Evolutionary conservation across 2,329 filamentous ascomycete genomes (phyloP).

Genomic region (Venturia pyrina): DNA sequence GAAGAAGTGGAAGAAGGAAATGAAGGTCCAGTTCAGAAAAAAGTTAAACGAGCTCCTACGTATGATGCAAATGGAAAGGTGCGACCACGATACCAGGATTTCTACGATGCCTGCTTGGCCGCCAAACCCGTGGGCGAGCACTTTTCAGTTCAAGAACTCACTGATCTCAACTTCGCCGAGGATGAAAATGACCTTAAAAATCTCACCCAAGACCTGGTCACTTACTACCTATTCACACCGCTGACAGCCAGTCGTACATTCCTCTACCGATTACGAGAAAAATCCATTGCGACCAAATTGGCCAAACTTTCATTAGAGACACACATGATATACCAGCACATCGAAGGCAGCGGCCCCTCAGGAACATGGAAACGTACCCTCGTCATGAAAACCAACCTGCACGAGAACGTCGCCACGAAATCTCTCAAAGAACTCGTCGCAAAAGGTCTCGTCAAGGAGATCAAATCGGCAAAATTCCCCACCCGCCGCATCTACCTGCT

Average conservation of each 20-base stretch:
- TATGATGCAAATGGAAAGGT: neutral
- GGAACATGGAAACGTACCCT: slow-evolving; percentile 89
- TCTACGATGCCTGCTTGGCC: slow-evolving; percentile 12
- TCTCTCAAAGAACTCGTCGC: slow-evolving; percentile 74
- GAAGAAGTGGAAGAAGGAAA: neutral
- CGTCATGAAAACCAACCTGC: slow-evolving; percentile 68
- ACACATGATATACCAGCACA: slow-evolving; percentile 75
- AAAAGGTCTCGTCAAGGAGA: slow-evolving; percentile 73
- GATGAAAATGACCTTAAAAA: slow-evolving; percentile 7
- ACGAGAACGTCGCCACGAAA: slow-evolving; percentile 72
- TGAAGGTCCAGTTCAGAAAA: neutral
- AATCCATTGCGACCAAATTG: slow-evolving; percentile 9
- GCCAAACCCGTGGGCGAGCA: slow-evolving; percentile 6
- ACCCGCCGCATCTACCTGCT: slow-evolving; percentile 96
- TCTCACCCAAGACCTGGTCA: slow-evolving; percentile 5
- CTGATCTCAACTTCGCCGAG: slow-evolving; percentile 1
- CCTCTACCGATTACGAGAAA: neutral
- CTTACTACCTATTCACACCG: slow-evolving; percentile 5
- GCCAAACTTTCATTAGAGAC: slow-evolving; percentile 46
- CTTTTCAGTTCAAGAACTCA: slow-evolving; percentile 12
- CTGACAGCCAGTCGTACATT: neutral
- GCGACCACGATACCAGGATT: neutral
- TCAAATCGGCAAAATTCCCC: slow-evolving; percentile 86
- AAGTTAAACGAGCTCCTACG: neutral
- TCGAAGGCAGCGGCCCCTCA: slow-evolving; percentile 74